Percentiles rank a stretch among this genome's conserved stretches.
Evolutionary conservation across 805 yeast genomes (phyloP).

Genomic region (Nakazawaea pomicola): DNA sequence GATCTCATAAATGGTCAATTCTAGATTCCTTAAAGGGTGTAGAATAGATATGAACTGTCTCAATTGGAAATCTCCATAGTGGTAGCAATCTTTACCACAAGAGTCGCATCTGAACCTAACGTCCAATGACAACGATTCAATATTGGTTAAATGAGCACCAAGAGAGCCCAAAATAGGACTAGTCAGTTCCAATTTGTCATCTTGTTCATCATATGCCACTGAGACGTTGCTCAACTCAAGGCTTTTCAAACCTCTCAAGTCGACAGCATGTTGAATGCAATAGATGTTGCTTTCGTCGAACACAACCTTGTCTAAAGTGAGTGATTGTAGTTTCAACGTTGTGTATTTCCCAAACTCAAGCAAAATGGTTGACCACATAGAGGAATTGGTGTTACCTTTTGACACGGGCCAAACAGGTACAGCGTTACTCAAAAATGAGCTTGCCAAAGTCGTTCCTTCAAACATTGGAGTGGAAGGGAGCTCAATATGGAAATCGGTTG

Average conservation of each 20-base stretch:
- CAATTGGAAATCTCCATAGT: too few species aligned
- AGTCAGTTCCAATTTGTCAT: conserved; percentile 1
- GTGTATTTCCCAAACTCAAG: neutral
- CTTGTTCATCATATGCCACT: conserved; percentile 1
- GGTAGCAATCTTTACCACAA: conserved; percentile 8
- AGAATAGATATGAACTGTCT: too few species aligned
- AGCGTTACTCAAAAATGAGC: too few species aligned
- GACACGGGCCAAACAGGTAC: too few species aligned
- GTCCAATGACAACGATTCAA: conserved; percentile 10
- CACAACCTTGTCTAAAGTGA: conserved; percentile 10
- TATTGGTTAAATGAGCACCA: neutral
- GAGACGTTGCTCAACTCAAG: conserved; percentile 11
- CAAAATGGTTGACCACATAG: conserved; percentile 5
- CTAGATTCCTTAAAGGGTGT: too few species aligned
- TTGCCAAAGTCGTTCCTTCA: too few species aligned
- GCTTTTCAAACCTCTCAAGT: neutral
- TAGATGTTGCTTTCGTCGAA: conserved; percentile 4
- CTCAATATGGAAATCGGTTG: too few species aligned
- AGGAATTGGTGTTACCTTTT: neutral
- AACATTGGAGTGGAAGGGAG: too few species aligned
- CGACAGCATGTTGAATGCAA: conserved; percentile 1
- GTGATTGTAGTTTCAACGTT: conserved; percentile 2
- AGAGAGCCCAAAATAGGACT: conserved; percentile 2
- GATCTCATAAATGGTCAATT: conserved; percentile 1
- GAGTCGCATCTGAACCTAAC: conserved; percentile 5